Percentiles rank a stretch among this genome's conserved stretches.
Conservation (phyloP, 225 moss, liverwort and hornwort species). For the Marchantia paleacea region DNA sequence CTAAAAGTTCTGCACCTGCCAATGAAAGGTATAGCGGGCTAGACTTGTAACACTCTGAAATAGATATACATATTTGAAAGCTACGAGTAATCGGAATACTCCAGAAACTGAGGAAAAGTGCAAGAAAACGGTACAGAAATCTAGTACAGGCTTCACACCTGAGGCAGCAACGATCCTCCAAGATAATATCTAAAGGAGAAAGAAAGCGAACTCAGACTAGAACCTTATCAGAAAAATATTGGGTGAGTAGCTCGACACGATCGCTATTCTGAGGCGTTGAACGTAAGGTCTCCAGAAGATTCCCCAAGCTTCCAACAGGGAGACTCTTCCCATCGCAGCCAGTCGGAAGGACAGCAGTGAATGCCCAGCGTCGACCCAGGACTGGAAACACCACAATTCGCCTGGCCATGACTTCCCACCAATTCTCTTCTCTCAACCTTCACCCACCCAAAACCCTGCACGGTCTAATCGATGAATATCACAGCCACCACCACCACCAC, state of each 20-base stretch:
- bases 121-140: too few species aligned
- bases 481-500: not conserved
- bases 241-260: conserved; percentile 33
- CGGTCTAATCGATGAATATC: not conserved
- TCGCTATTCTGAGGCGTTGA: conserved; percentile 21
- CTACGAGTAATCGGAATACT: too few species aligned
- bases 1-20: too few species aligned
- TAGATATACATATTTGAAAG: too few species aligned
- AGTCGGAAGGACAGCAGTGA: conserved; percentile 33
- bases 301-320: conserved; percentile 19
- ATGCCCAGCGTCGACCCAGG: conserved; percentile 48
- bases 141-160: not conserved
- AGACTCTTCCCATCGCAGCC: conserved; percentile 4
- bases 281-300: conserved; percentile 23
- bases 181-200: not conserved
- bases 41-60: too few species aligned
- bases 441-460: not conserved
- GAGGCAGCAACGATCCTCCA: not conserved
- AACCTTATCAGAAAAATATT: conserved; percentile 40
- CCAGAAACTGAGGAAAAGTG: too few species aligned
- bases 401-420: conserved; percentile 15
- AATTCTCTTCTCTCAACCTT: not conserved
- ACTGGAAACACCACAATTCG: conserved; percentile 48
- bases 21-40: too few species aligned
- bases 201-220: not conserved